Percentiles rank a stretch among this genome's conserved stretches.
Conservation (phyloP, 331 rosid genomes). For the Acacia pycnantha region DNA sequence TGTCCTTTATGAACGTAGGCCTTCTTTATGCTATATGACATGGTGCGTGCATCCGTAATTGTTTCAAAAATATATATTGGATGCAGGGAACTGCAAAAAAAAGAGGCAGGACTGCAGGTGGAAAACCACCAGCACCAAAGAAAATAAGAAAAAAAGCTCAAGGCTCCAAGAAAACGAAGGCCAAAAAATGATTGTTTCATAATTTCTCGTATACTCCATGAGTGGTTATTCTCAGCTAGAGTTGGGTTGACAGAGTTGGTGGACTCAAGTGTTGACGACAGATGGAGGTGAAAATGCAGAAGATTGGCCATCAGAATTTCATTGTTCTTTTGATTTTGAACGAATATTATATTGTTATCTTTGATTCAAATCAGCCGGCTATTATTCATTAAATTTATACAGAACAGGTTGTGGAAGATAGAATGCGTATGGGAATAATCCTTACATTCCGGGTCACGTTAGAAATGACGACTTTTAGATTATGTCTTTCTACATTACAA, state of each 20-base stretch:
- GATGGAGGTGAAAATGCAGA: not conserved
- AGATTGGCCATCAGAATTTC: not conserved
- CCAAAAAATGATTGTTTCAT: slow-evolving; percentile 40
- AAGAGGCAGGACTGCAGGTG: slow-evolving; percentile 59
- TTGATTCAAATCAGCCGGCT: not conserved
- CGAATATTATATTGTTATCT: not conserved
- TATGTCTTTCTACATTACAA: slow-evolving; percentile 16
- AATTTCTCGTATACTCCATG: slow-evolving; percentile 14
- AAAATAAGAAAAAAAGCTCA: slow-evolving; percentile 55
- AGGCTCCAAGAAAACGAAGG: slow-evolving; percentile 46
- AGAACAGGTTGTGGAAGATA: not conserved
- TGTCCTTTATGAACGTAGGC: slow-evolving; percentile 14
- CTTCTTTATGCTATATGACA: not conserved
- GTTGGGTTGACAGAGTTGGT: not conserved
- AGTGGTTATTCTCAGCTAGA: not conserved
- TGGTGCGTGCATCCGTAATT: slow-evolving; percentile 18
- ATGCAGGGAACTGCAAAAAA: slow-evolving; percentile 72
- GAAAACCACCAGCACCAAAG: slow-evolving; percentile 40
- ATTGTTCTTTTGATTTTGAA: slow-evolving; percentile 5
- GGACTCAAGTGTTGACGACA: not conserved
- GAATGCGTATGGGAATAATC: not conserved
- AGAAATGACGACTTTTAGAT: not conserved
- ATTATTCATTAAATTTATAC: not conserved
- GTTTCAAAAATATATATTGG: slow-evolving; percentile 16
- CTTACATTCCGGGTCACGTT: slow-evolving; percentile 25